Base-by-base conservation (phyloP, 768 basidiomycete genomes). In the Clitopilus passeckerianus region DNA sequence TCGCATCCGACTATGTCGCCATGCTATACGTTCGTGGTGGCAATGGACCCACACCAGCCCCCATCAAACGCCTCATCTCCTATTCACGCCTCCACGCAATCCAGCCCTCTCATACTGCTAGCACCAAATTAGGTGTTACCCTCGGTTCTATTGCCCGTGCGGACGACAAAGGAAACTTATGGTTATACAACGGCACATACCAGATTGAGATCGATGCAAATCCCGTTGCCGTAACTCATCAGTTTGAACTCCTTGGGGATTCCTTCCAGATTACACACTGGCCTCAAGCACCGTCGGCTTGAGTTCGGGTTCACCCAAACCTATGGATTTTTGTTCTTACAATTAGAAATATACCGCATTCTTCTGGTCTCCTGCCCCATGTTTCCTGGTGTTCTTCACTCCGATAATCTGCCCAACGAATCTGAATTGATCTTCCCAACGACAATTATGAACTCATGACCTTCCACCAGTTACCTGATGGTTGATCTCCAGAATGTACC, bases 1-100 rank as follows among this genome's bases (percentile, higher is more conserved):
- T 73, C 10, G 68, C 77, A 0, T 85, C 83, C 14, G 84, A 86
- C 68, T 85, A 82, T 63, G 80, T 82, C 24, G 76, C 82, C 8
- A 73, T 85, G 56, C 70, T 84, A 14, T 86, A 84, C 70, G 65
- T 78, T 59, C 78, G 74, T 53, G 77, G 79, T 23, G 73, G 72
- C 5, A 76, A 72, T 24, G 83, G 83, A 1, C 81, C 82, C 2
- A 64, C 76, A n/a, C 84, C 83, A 1, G 74, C 73, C 56, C 83
- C 82, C 24, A 80, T 79, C 58, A 84, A 84, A 68, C 68, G 76
- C 61, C 78, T 85, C 53, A 72, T 82, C 7, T 70, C 78, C 2
- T 86, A 83, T 66, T 71, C 74, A 15, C 80, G 83, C 18, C 57
- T 72, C 8, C 69, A 71, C 54, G 52, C 63, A 5, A 70, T 75